A percentile compares a stretch with the other conserved stretches of the same genome.
Conservation (phyloP, 345 rosid genomes). For the Hibiscus trionum region DNA sequence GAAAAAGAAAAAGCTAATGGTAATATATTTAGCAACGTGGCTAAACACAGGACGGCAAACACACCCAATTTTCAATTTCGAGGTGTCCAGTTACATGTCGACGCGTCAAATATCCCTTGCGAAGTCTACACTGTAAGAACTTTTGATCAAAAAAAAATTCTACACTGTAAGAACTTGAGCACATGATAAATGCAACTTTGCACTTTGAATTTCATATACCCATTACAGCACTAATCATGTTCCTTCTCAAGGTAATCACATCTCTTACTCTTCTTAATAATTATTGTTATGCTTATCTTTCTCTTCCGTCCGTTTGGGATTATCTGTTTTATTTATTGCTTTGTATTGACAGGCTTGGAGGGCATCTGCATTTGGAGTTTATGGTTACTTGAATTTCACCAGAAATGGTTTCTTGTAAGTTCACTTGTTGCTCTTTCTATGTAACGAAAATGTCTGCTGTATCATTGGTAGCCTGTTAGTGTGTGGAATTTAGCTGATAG, state of each 20-base stretch:
- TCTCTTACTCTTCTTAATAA: neutral
- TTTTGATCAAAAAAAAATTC: too few species aligned
- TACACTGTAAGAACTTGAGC: neutral
- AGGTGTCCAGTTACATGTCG: neutral
- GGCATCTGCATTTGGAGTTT: slow-evolving; percentile 60
- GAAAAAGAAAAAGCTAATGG: neutral
- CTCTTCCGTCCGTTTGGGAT: neutral
- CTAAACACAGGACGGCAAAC: neutral
- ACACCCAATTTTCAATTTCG: too few species aligned
- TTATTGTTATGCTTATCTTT: neutral
- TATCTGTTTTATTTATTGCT: neutral
- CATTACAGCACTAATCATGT: slow-evolving; percentile 33
- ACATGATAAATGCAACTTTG: neutral
- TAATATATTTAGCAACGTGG: neutral
- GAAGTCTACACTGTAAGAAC: neutral
- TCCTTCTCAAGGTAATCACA: slow-evolving; percentile 51
- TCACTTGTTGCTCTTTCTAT: neutral
- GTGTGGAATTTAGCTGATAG: neutral
- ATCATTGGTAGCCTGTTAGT: neutral
- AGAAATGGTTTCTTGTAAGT: slow-evolving; percentile 70
- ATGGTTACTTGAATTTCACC: slow-evolving; percentile 79
- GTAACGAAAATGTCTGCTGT: neutral
- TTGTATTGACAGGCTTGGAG: slow-evolving; percentile 57
- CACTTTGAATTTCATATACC: slow-evolving; percentile 12
- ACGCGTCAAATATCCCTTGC: neutral